phyloP scores from a whole-genome alignment of 2,329 filamentous ascomycete genomes.

The Trichoderma brevicompactum region DNA sequence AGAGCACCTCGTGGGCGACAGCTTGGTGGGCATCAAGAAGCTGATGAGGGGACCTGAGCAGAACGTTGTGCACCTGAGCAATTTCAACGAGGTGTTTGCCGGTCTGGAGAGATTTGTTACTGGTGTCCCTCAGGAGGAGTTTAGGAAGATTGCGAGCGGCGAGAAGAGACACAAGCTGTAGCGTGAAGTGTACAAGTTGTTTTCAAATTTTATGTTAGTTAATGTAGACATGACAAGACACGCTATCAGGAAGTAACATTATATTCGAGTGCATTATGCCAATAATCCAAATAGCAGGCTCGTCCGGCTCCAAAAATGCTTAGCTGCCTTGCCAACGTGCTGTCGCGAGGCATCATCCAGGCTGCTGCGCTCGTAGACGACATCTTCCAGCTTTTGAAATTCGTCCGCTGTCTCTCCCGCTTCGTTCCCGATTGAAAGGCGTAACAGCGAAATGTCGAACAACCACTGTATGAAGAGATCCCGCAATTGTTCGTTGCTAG shows the following conservation, averaged over 20 bases:
- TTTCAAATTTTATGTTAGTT: background rate
- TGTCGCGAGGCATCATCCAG: slow-evolving; percentile 55
- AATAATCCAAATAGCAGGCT: slow-evolving; percentile 81
- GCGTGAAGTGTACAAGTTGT: background rate
- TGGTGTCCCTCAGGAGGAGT: slow-evolving; percentile 87
- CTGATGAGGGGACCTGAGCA: slow-evolving; percentile 75
- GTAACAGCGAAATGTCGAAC: slow-evolving; percentile 62
- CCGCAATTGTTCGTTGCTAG: slow-evolving; percentile 38
- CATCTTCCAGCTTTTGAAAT: slow-evolving; percentile 52
- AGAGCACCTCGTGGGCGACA: slow-evolving; percentile 76
- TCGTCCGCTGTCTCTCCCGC: slow-evolving; percentile 35
- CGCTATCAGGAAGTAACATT: background rate
- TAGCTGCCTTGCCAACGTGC: slow-evolving; percentile 65
- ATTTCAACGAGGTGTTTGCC: slow-evolving; percentile 81
- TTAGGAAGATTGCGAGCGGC: slow-evolving; percentile 79
- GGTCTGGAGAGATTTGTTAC: slow-evolving; percentile 79
- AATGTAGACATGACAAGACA: background rate
- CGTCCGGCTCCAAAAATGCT: slow-evolving; percentile 83
- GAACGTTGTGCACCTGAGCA: slow-evolving; percentile 75
- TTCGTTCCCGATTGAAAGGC: slow-evolving; percentile 48
- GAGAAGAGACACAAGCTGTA: slow-evolving; percentile 94
- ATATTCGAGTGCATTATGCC: slow-evolving; percentile 40
- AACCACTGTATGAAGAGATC: slow-evolving; percentile 64
- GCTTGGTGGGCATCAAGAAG: slow-evolving; percentile 81
- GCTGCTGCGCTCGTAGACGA: slow-evolving; percentile 50